phyloP scores from a whole-genome alignment of 2,329 filamentous ascomycete species.

The Colletotrichum chlorophyti region DNA sequence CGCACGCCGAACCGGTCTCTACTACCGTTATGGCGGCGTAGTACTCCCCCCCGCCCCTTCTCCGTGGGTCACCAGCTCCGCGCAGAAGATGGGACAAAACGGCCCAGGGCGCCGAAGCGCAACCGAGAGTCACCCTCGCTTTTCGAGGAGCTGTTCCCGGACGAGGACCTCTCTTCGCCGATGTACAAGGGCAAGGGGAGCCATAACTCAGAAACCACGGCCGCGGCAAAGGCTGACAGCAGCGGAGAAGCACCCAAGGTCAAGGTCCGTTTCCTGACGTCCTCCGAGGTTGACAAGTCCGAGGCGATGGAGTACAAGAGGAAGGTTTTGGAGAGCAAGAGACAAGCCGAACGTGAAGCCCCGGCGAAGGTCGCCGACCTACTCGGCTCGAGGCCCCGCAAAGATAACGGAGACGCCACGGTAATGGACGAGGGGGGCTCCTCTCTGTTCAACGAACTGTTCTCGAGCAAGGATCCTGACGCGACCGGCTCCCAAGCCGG shows the following conservation, averaged over 20 bases:
- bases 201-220: background rate
- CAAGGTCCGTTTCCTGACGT: constrained; percentile 23
- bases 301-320: constrained; percentile 9
- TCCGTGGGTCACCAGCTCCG: background rate
- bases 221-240: background rate
- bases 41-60: background rate
- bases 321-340: background rate
- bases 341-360: background rate
- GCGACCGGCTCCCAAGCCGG: background rate
- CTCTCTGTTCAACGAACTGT: constrained; percentile 22
- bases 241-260: background rate
- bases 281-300: constrained; percentile 8
- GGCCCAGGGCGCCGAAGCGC: background rate
- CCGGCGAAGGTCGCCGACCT: background rate
- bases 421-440: background rate
- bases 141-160: constrained; percentile 22
- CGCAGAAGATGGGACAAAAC: too few relatives aligned
- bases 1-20: too few relatives aligned
- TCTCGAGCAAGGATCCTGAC: background rate
- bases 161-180: background rate
- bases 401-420: background rate
- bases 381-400: background rate
- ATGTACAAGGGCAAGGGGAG: background rate
- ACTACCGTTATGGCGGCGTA: background rate
- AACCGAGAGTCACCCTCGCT: constrained; percentile 1